These are phyloP conservation scores for Wilcoxina mikolae DNA, from an alignment of 495 filamentous ascomycete genomes.

Conservation along the genomic window DNA sequence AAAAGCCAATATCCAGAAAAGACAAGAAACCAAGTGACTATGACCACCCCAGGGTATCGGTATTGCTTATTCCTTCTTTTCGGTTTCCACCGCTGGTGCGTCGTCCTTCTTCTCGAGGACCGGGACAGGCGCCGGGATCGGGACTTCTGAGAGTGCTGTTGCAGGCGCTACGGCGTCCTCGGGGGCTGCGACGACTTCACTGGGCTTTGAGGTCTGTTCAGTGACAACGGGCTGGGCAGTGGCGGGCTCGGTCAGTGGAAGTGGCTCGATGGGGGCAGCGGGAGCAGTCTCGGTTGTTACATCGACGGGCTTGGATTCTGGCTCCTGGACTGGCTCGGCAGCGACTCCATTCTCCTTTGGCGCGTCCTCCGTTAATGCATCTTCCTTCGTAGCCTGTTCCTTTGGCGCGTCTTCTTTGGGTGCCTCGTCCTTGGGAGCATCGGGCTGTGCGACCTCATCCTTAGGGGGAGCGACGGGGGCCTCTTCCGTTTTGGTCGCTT, in stretches of 20 bases:
- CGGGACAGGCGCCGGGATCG: neutral
- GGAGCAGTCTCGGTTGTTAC: neutral
- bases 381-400: neutral
- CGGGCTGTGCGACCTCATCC: neutral
- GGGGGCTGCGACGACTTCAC: neutral
- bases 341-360: neutral
- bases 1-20: no score
- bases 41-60: no score
- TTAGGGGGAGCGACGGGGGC: neutral
- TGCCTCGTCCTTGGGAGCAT: neutral
- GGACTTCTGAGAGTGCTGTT: neutral
- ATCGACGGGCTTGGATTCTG: neutral
- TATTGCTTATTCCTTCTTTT: neutral
- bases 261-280: neutral
- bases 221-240: neutral
- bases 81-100: neutral
- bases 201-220: neutral
- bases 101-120: neutral
- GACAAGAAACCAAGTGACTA: no score
- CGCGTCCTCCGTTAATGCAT: neutral
- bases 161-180: neutral
- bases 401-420: neutral
- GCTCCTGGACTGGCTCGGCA: neutral
- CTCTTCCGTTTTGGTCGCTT: neutral
- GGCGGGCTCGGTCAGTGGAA: conserved; percentile 3